phyloP scores from a whole-genome alignment of 108 stramenopile genomes.

The Hondaea fermentalgiana region DNA sequence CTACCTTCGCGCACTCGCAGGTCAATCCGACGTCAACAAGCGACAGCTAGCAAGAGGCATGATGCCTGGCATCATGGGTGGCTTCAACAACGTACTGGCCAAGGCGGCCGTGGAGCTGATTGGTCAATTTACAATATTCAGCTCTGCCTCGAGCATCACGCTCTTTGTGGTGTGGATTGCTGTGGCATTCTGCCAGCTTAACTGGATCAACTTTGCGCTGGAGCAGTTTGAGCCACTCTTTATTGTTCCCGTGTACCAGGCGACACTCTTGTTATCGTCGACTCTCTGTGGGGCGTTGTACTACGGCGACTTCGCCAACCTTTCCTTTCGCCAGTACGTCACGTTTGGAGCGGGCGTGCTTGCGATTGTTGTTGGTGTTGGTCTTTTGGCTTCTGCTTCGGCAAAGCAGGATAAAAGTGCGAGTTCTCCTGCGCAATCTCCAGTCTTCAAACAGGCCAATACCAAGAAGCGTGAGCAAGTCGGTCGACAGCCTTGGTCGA shows the following conservation, averaged over 20 bases:
- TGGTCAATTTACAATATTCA: not conserved
- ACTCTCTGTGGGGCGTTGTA: not conserved
- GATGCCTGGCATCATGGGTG: constrained; percentile 15
- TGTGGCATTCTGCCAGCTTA: not conserved
- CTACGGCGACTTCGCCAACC: not conserved
- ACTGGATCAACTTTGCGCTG: not conserved
- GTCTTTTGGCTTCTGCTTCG: not conserved
- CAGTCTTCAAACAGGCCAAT: not conserved
- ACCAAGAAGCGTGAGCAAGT: not conserved
- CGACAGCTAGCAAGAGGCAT: not conserved
- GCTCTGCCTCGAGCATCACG: not conserved
- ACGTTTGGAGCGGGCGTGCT: not conserved
- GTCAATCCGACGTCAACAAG: not conserved
- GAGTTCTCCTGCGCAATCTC: not conserved
- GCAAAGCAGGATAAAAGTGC: not conserved
- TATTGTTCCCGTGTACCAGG: constrained; percentile 15
- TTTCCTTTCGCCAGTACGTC: not conserved
- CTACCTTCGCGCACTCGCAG: not conserved
- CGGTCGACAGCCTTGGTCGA: not conserved
- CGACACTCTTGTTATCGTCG: not conserved
- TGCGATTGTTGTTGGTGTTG: not conserved
- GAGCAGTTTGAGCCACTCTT: constrained; percentile 10
- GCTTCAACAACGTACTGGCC: constrained; percentile 7
- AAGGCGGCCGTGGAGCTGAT: constrained; percentile 12
- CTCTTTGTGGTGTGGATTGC: not conserved